Evolutionary conservation across 1,284 basidiomycete species (phyloP).

Genomic region (Boletus nobilissimus): DNA sequence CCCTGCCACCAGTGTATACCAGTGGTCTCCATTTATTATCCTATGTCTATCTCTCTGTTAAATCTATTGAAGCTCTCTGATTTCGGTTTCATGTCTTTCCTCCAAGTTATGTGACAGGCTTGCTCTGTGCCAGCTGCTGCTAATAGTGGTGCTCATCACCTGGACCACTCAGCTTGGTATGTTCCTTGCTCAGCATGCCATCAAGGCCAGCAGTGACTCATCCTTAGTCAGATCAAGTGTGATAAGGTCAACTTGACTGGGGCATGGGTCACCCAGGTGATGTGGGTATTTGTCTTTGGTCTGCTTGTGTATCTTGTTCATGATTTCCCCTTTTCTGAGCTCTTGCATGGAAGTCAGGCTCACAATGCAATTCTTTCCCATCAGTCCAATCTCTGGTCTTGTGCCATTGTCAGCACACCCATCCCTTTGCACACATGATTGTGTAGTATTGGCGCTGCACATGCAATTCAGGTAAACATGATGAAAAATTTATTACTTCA

Average conservation of each 20-base stretch:
- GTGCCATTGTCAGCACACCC: not conserved
- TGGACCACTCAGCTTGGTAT: not conserved
- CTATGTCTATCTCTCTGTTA: not conserved
- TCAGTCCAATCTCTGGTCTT: not conserved
- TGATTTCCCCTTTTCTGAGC: not conserved
- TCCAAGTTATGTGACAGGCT: not conserved
- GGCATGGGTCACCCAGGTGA: not conserved
- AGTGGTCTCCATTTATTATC: not conserved
- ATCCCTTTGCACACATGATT: not conserved
- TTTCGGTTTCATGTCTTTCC: not conserved
- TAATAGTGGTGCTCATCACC: not conserved
- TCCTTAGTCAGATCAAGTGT: not conserved
- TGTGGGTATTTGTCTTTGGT: not conserved
- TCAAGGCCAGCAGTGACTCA: not conserved
- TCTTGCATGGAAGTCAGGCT: not conserved
- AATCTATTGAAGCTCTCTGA: not conserved
- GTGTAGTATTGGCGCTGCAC: not conserved
- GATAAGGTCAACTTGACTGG: not conserved
- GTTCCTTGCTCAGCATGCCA: not conserved
- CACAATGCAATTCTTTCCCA: not conserved
- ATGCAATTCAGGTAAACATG: not conserved
- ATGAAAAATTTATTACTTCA: not conserved
- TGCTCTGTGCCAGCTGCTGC: not conserved
- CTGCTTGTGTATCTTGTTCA: not conserved
- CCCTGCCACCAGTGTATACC: too few relatives aligned